Conservation (phyloP, 2,329 filamentous ascomycete species). For the Colletotrichum siamense region DNA sequence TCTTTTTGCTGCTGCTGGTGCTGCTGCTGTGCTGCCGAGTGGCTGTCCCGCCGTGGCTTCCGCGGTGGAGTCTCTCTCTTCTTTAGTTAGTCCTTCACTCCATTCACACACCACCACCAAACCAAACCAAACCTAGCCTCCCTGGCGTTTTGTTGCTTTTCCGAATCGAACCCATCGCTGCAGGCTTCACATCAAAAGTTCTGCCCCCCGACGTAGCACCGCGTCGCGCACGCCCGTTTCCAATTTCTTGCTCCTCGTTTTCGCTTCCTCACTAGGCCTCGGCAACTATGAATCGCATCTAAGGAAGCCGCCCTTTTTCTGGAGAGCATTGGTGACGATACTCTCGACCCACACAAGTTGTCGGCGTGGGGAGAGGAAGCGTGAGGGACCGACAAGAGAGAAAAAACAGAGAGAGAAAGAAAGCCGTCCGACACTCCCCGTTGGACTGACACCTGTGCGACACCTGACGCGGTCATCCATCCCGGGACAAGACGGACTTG, state of each 20-base stretch:
- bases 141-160: not conserved
- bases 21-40: not conserved
- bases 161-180: not conserved
- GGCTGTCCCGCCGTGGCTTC: not conserved
- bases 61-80: not conserved
- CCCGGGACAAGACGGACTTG: slow-evolving; percentile 16
- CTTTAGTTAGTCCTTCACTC: not conserved
- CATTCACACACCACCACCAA: not conserved
- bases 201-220: not conserved
- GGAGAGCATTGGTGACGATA: not conserved
- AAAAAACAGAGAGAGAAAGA: not conserved
- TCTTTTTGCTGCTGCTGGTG: too few species aligned
- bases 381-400: not conserved
- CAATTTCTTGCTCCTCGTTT: not conserved
- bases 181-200: not conserved
- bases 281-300: not conserved
- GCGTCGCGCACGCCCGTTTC: not conserved
- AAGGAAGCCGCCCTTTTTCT: not conserved
- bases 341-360: not conserved
- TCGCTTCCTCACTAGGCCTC: not conserved
- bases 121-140: not conserved
- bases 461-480: not conserved
- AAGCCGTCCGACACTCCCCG: not conserved
- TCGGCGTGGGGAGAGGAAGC: not conserved
- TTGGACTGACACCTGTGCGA: not conserved